Base-by-base conservation (phyloP, 768 basidiomycete genomes). In the Cystofilobasidium macerans region DNA sequence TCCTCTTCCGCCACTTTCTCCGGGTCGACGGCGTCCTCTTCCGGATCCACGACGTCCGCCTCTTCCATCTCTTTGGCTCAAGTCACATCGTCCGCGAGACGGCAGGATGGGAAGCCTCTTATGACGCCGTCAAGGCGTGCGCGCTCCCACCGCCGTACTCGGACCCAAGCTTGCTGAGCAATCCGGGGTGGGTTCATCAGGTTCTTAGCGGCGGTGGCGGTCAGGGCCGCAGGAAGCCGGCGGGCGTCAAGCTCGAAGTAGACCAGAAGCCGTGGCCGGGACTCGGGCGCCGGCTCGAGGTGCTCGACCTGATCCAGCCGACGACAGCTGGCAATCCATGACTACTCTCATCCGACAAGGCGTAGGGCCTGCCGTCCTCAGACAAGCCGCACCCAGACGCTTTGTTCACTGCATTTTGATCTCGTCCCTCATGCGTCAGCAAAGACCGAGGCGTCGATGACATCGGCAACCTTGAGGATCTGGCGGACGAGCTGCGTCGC, bases 21-120 rank as follows among this genome's bases (percentile, higher is more conserved):
- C 84, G 95, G 28, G 92, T 99, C 57, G 95, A 99, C 74, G 83
- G 86, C 62, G 94, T 99, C 53, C 83, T 98, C 57, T 98, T 98
- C 78, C 83, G 95, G 48, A 82, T 83, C 42, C 84, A 82, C 71
- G 95, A 99, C 72, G 92, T 92, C 0, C 82, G 95, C 47, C 79
- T 95, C 57, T 99, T 88, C 72, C 89, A 94, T 74, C 85, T 86
- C 0, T 90, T 97, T 69, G 73, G 80, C 0, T 71, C 69, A 18
- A 68, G 54, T 54, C 74, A 77, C 67, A 74, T 98, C 45, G 80
- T 97, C 6, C 82, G 88, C 45, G 92, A 98, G 74, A 79, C 81
- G 24, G 85, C 83, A 63, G 95, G 94, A 5, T 89, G 92, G 86
- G 92, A 98, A 76, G 89, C 88, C 24, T 82, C 86, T 0, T 97